Conservation (phyloP, 768 basidiomycete species). For the Strobilomyces echinocephalus region DNA sequence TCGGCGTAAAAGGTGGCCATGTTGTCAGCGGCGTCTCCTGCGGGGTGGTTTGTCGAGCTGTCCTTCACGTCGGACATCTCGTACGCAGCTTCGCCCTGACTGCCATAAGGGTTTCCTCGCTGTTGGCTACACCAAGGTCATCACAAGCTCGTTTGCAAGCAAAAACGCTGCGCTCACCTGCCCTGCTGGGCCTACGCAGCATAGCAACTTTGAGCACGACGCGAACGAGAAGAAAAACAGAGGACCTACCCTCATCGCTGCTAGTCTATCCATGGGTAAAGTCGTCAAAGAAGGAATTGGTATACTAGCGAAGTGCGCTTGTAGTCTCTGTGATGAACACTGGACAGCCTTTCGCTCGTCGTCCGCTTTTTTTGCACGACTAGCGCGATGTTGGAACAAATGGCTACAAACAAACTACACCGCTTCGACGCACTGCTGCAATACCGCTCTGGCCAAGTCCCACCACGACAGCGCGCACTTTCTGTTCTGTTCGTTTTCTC, state of each 20-base stretch:
- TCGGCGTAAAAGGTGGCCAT: constrained; percentile 75
- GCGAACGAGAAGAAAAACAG: not conserved
- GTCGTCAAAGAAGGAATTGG: constrained; percentile 50
- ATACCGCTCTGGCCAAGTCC: no score
- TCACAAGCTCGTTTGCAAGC: not conserved
- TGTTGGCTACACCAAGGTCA: constrained; percentile 19
- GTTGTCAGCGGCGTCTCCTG: constrained; percentile 45
- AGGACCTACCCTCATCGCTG: constrained; percentile 69
- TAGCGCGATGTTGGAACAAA: constrained; percentile 12
- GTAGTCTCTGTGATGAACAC: not conserved
- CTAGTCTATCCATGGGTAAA: constrained; percentile 72
- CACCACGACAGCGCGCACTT: no score
- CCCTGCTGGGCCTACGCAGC: constrained; percentile 59
- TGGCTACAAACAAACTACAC: constrained; percentile 13
- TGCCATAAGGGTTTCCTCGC: constrained; percentile 60
- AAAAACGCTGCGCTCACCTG: constrained; percentile 34
- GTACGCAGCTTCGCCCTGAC: constrained; percentile 56
- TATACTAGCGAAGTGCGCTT: not conserved
- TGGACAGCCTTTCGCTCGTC: not conserved
- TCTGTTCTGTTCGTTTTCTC: no score
- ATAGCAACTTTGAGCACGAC: constrained; percentile 4
- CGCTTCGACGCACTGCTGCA: not conserved
- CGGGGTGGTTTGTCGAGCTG: constrained; percentile 48
- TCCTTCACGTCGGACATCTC: constrained; percentile 70
- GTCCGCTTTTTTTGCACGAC: not conserved